Evolutionary conservation across 2,329 filamentous ascomycete genomes (phyloP), one percentile per base, ranked within the genome.

Genomic region (Colletotrichum endophyticum): DNA sequence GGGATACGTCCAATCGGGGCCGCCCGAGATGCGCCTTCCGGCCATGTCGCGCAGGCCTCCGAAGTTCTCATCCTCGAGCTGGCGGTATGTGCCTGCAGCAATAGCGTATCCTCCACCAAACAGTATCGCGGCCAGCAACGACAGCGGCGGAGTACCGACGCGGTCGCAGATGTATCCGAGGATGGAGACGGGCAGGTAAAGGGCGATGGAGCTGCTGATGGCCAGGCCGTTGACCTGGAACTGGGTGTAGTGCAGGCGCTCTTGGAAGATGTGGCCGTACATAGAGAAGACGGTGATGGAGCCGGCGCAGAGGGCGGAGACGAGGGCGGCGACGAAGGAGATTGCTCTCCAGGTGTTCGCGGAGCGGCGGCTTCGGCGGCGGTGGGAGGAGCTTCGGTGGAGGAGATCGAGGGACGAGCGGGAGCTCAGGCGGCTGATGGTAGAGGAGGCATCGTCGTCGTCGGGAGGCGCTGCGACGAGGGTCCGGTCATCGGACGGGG

Each of bases 161-260:
- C 96, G 94, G 85, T 99, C 97, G 88, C 96, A 99, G 67, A 98
- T 87, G 84, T 96, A 98, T 49, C 97, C 97, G 81, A 98, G 94
- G 56, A 97, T 80, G 4, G 96, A 95, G 4, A 99, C 96, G n/a
- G 95, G 95, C 7, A 98, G 90, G 86, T 99, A 99, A 87, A 98
- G 93, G 49, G 95, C 94, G 53, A 99, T 87, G 83, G 96, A 96
- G 72, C 95, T 95, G 19, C 94, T 93, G 80, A 98, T 98, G 77
- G 95, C 94, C 62, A 98, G 93, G 63, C 94, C 92, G 85, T 99
- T 99, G 85, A 99, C 95, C 84, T 97, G 95, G 78, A 97, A 91
- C 86, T 99, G 97, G 5, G 93, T 94, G 86, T 99, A 99, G 82
- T 93, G 94, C 68, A 99, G 89, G 61, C 93, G 93, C 72, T 94